These are phyloP conservation scores for Macrolepiota dolichaula DNA, from an alignment of 768 basidiomycete genomes.

Conservation along the genomic window DNA sequence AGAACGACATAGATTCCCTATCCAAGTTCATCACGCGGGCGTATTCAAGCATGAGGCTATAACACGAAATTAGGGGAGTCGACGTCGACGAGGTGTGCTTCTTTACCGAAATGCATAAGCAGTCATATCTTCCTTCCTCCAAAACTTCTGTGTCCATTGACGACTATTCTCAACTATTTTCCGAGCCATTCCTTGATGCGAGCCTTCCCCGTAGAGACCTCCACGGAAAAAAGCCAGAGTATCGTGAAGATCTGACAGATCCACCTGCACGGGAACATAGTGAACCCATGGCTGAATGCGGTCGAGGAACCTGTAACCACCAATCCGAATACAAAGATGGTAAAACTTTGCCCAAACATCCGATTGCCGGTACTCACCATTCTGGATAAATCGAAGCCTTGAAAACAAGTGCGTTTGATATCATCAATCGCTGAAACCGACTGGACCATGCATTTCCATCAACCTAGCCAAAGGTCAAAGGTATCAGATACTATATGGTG, in stretches of 20 bases:
- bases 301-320: conserved; percentile 41
- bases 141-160: conserved; percentile 53
- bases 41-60: conserved; percentile 34
- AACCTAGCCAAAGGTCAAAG: conserved; percentile 26
- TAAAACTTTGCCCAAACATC: no score
- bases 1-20: conserved; percentile 33
- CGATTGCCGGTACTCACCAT: conserved; percentile 37
- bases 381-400: conserved; percentile 68
- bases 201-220: conserved; percentile 49
- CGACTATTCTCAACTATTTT: conserved; percentile 54
- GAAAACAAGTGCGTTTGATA: conserved; percentile 57
- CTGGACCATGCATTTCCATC: conserved; percentile 64
- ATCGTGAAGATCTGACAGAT: conserved; percentile 68
- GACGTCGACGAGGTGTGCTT: background rate
- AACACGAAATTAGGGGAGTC: background rate
- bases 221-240: conserved; percentile 73
- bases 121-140: conserved; percentile 58
- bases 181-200: conserved; percentile 55
- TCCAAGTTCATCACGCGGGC: conserved; percentile 45
- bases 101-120: conserved; percentile 56
- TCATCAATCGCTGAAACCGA: conserved; percentile 57
- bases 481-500: background rate
- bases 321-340: no score
- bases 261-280: conserved; percentile 67
- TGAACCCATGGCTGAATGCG: conserved; percentile 66